Conservation (phyloP, 768 basidiomycete genomes). For the Agaricus sinodeliciosus region DNA sequence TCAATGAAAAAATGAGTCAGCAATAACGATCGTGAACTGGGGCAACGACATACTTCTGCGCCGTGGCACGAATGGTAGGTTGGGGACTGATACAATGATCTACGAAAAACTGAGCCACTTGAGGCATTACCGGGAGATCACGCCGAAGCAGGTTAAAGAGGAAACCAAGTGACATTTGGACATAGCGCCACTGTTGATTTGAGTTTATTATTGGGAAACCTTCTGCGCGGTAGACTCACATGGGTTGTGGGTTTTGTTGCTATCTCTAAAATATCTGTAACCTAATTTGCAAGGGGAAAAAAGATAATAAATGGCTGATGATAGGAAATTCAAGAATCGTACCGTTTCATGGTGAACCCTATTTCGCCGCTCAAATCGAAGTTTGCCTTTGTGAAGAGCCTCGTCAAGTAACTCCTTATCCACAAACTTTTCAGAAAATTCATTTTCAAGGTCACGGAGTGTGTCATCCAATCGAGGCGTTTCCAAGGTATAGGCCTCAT, state of each 20-base stretch:
- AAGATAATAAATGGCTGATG: conserved; percentile 9
- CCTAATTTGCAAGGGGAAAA: conserved; percentile 26
- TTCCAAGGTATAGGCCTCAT: conserved; percentile 50
- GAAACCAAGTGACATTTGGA: conserved; percentile 63
- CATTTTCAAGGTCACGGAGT: conserved; percentile 40
- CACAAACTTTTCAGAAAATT: conserved; percentile 39
- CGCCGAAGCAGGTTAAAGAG: conserved; percentile 56
- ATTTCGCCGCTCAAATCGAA: conserved; percentile 38
- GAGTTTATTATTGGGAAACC: background rate
- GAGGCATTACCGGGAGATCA: conserved; percentile 47
- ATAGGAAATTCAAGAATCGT: conserved; percentile 4
- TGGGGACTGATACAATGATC: conserved; percentile 66
- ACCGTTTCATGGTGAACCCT: conserved; percentile 46
- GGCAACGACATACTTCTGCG: conserved; percentile 46
- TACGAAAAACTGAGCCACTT: conserved; percentile 57
- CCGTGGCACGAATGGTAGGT: conserved; percentile 54
- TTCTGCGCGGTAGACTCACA: conserved; percentile 36
- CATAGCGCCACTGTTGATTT: conserved; percentile 66
- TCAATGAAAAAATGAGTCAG: background rate
- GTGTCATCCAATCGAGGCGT: conserved; percentile 40
- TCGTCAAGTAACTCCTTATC: conserved; percentile 35
- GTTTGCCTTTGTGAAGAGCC: conserved; percentile 34
- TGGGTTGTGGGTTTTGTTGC: conserved; percentile 62
- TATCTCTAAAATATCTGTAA: conserved; percentile 53
- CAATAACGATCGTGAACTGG: background rate